Evolutionary conservation across 176 grass and related monocot genomes (phyloP).

Genomic region (Raddia distichophylla): DNA sequence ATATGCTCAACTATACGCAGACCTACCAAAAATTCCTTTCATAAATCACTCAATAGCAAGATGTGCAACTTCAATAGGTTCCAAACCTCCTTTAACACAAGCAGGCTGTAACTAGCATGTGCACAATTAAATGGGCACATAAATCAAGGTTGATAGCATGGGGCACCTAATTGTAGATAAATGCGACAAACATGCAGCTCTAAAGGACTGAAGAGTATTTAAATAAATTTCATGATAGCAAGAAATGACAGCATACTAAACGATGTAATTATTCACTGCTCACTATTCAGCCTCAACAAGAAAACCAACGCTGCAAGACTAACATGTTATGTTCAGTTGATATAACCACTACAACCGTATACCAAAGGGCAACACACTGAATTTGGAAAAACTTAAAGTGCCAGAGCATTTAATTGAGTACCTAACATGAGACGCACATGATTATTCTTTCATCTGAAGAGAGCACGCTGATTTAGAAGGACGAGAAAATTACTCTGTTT

Average conservation of each 20-base stretch:
- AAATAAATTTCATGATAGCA: slow-evolving; percentile 9
- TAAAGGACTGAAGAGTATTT: not conserved
- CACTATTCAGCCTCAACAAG: slow-evolving; percentile 1
- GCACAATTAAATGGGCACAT: not conserved
- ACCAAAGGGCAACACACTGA: not conserved
- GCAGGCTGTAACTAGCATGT: slow-evolving; percentile 3
- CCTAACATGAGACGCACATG: not conserved
- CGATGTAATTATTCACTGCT: slow-evolving; percentile 7
- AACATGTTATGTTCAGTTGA: slow-evolving; percentile 9
- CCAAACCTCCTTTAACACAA: slow-evolving; percentile 1
- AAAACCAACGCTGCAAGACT: not conserved
- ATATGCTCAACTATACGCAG: not conserved
- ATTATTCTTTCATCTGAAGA: slow-evolving; percentile 68
- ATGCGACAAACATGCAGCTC: slow-evolving; percentile 7
- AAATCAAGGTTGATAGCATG: slow-evolving; percentile 11
- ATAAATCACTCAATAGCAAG: not conserved
- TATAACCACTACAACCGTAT: slow-evolving; percentile 6
- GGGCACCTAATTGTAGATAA: not conserved
- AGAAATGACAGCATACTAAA: slow-evolving; percentile 5
- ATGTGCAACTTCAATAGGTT: not conserved
- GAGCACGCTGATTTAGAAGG: slow-evolving; percentile 7
- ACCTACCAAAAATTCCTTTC: not conserved
- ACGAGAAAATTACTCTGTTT: slow-evolving; percentile 1
- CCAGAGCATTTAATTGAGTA: slow-evolving; percentile 32
- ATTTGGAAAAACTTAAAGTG: slow-evolving; percentile 3